These are phyloP conservation scores for Cnidoscolus chayamansa DNA, from an alignment of 441 rosid genomes.

Conservation along the genomic window DNA sequence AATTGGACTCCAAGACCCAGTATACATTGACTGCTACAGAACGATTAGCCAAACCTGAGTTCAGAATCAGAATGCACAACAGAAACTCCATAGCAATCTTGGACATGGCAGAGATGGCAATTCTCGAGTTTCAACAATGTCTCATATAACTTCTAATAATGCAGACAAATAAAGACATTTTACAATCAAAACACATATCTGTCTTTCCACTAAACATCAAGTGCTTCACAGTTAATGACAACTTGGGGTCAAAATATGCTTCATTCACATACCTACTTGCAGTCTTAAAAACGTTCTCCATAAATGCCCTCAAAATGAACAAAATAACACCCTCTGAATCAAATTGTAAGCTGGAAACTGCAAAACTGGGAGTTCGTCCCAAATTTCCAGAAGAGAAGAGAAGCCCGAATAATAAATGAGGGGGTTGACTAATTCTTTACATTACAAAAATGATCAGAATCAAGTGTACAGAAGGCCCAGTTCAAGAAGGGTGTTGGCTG, in stretches of 20 bases:
- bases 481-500: slow-evolving; percentile 12
- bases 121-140: not conserved
- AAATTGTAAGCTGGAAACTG: slow-evolving; percentile 8
- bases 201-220: slow-evolving; percentile 5
- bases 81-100: slow-evolving; percentile 10
- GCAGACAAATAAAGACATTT: slow-evolving; percentile 1
- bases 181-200: slow-evolving; percentile 14
- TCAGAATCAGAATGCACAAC: not conserved
- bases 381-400: not conserved
- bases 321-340: slow-evolving; percentile 14
- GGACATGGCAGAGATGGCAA: not conserved
- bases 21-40: not conserved
- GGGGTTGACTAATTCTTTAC: not conserved
- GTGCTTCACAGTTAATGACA: slow-evolving; percentile 12
- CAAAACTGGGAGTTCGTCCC: slow-evolving; percentile 7
- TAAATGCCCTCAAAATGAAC: slow-evolving; percentile 2
- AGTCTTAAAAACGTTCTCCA: slow-evolving; percentile 1
- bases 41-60: not conserved
- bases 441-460: slow-evolving; percentile 12
- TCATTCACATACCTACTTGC: slow-evolving; percentile 9
- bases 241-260: slow-evolving; percentile 2
- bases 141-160: not conserved
- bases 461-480: slow-evolving; percentile 4
- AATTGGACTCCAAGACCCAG: not conserved
- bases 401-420: not conserved